These are phyloP conservation scores for Phyllosticta citriasiana DNA, from an alignment of 2,329 filamentous ascomycete species.

Conservation along the genomic window DNA sequence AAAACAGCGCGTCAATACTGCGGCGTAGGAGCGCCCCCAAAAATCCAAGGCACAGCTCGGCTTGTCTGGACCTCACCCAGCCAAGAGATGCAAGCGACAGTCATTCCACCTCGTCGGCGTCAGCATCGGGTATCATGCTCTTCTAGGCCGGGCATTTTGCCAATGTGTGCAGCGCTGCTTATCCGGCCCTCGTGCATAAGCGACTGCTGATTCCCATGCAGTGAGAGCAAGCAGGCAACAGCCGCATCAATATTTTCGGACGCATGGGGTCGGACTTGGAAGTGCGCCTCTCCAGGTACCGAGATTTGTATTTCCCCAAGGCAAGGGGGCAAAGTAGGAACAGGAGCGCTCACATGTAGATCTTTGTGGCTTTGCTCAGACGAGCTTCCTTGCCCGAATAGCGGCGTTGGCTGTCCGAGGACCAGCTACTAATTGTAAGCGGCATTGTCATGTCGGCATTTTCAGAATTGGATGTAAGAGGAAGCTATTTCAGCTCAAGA, in stretches of 20 bases:
- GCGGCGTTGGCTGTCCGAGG: background rate
- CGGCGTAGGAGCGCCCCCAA: background rate
- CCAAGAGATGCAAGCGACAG: background rate
- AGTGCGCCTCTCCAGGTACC: background rate
- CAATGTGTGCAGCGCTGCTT: background rate
- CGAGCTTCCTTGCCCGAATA: background rate
- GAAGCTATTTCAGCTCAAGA: background rate
- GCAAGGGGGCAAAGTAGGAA: background rate
- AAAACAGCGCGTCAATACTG: too few species aligned
- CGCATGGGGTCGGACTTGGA: background rate
- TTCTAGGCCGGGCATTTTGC: background rate
- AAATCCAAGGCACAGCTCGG: background rate
- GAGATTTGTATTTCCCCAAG: background rate
- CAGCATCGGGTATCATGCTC: background rate
- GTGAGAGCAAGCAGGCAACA: background rate
- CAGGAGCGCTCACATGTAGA: background rate
- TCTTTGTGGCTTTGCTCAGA: background rate
- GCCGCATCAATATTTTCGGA: background rate
- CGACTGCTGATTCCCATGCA: background rate
- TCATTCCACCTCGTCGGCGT: background rate
- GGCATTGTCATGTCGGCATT: background rate
- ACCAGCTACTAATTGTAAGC: background rate
- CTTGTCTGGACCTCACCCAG: background rate
- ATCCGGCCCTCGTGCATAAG: background rate
- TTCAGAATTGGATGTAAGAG: background rate